phyloP scores from a whole-genome alignment of 805 yeast genomes.

The Dipodascus albidus region DNA sequence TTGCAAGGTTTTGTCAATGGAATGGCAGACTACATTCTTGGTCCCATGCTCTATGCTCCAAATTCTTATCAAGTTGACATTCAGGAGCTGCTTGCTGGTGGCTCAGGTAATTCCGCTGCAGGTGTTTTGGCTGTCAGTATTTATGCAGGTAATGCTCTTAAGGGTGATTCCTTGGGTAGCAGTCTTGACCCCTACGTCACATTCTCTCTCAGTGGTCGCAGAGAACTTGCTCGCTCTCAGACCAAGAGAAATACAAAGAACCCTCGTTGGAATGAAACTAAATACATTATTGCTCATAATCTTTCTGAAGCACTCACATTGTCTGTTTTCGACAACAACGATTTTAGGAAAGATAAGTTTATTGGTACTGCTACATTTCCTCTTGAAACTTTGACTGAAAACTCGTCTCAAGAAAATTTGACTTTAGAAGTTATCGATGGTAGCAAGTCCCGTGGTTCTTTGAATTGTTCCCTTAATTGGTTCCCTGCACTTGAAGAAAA shows the following conservation, averaged over 20 bases:
- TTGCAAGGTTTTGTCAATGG: slow-evolving; percentile 69
- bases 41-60: slow-evolving; percentile 82
- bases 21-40: slow-evolving; percentile 75
- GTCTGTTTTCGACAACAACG: slow-evolving; percentile 66
- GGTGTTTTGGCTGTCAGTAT: slow-evolving; percentile 72
- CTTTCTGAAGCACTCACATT: slow-evolving; percentile 77
- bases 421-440: slow-evolving; percentile 59
- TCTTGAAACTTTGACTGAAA: slow-evolving; percentile 52
- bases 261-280: slow-evolving; percentile 80
- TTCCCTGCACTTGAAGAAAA: slow-evolving; percentile 54
- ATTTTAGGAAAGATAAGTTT: slow-evolving; percentile 60
- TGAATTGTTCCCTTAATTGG: slow-evolving; percentile 58
- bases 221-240: slow-evolving; percentile 54
- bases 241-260: slow-evolving; percentile 51
- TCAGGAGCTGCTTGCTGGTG: slow-evolving; percentile 82
- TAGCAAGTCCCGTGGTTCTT: slow-evolving; percentile 71
- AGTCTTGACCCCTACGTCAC: slow-evolving; percentile 86
- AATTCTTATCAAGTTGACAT: slow-evolving; percentile 87
- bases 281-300: slow-evolving; percentile 57
- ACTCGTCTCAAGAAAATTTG: slow-evolving; percentile 33
- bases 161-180: slow-evolving; percentile 56
- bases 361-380: slow-evolving; percentile 72
- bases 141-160: slow-evolving; percentile 55
- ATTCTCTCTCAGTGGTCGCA: slow-evolving; percentile 47
- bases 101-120: slow-evolving; percentile 64